A percentile compares a stretch with the other conserved stretches of the same genome.
Conservation (phyloP, 768 basidiomycete species). For the Mycena chlorophos region DNA sequence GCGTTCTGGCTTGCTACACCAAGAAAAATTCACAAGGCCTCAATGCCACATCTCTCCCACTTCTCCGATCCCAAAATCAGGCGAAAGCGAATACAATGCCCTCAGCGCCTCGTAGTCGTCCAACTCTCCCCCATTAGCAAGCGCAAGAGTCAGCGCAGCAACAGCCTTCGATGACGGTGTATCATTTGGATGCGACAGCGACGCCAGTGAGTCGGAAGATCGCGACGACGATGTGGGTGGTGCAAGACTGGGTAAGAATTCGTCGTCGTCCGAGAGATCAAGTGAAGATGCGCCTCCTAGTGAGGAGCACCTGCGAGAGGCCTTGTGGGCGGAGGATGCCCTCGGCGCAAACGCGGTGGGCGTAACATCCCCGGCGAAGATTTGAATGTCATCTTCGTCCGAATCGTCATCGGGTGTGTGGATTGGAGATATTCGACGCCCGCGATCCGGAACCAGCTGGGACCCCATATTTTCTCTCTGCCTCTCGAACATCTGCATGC, state of each 20-base stretch:
- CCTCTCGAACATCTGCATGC: conserved; percentile 74
- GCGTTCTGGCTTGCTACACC: neutral
- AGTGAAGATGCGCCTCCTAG: conserved; percentile 31
- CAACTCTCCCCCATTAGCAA: conserved; percentile 63
- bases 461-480: conserved; percentile 40
- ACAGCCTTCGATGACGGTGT: conserved; percentile 51
- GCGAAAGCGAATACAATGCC: conserved; percentile 34
- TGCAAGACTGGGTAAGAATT: conserved; percentile 15
- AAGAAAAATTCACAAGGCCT: conserved; percentile 8
- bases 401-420: conserved; percentile 23
- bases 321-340: conserved; percentile 46
- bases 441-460: conserved; percentile 43
- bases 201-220: conserved; percentile 25
- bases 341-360: conserved; percentile 30
- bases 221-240: conserved; percentile 12
- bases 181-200: conserved; percentile 30
- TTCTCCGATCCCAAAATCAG: conserved; percentile 40
- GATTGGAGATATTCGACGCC: conserved; percentile 39
- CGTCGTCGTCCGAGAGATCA: conserved; percentile 38
- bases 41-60: conserved; percentile 63
- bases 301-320: conserved; percentile 33
- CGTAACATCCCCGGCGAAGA: conserved; percentile 45
- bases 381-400: conserved; percentile 48
- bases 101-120: conserved; percentile 56
- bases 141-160: conserved; percentile 56